Evolutionary conservation across 176 grass and related monocot genomes (phyloP), one percentile per base, ranked within the genome.

Genomic region (Ampelocalamus luodianensis): DNA sequence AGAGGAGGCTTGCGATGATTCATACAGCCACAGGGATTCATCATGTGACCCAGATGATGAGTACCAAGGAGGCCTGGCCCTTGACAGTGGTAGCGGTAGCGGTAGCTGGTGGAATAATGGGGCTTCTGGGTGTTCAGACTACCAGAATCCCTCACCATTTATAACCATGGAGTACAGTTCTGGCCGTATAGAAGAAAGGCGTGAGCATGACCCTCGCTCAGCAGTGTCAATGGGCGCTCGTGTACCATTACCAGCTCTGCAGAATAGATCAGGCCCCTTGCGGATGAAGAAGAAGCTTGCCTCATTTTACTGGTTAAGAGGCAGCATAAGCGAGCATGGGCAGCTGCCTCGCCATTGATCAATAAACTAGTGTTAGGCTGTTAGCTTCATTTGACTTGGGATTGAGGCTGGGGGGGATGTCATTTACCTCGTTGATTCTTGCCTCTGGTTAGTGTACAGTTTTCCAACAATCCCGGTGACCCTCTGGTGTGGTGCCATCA

Each of bases 151-250:
- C 50, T 85, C 82, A 27, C 88, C 91, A 4, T 95, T 99, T 82
- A 88, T 96, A 45, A 99, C 90, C 39, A 99, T 99, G 96, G 96
- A 99, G 73, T 99, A 92, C 76, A 94, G 93, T 78, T 99, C 93
- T 3, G 93, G 90, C 4, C 86, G 85, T 58, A 90, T 89, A 69
- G 96, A 93, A 65, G 93, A 82, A 56, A 80, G 78, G 20, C 45
- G 50, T 46, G 42, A 64, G 20, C 66, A 71, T 39, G 91, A 81
- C 51, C 91, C 87, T 44, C 88, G 79, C 46, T 87, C 39, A 0
- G 63, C 75, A 61, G 82, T 75, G 11, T 93, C 85, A 36, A 44
- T 86, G 34, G 87, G 73, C n/a, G 27, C 58, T 16, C 86, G 65
- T 43, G 83, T 61, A 9, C 88, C 82, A 80, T 77, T 84, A 17